Percentiles rank a stretch among this genome's conserved stretches.
phyloP scores from a whole-genome alignment of 495 filamentous ascomycete species.

The Daldinia decipiens region DNA sequence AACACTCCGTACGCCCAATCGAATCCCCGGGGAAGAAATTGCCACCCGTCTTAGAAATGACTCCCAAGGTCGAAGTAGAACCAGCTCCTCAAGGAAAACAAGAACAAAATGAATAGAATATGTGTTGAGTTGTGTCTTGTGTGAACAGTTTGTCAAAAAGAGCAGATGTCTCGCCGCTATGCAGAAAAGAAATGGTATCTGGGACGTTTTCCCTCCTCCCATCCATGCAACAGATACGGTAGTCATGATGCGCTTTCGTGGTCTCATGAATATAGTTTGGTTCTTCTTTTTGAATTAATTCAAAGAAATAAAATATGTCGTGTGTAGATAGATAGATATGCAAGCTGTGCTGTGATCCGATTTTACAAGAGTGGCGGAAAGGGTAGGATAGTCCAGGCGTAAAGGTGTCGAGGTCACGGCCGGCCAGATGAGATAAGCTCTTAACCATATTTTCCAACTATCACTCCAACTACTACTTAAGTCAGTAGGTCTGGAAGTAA shows the following conservation, averaged over 20 bases:
- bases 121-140: conserved; percentile 11
- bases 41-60: conserved; percentile 42
- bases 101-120: conserved; percentile 14
- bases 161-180: conserved; percentile 45
- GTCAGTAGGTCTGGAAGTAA: conserved; percentile 29
- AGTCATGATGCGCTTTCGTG: conserved; percentile 40
- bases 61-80: conserved; percentile 41
- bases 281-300: conserved; percentile 38
- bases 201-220: conserved; percentile 40
- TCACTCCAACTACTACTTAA: background rate
- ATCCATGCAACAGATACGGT: conserved; percentile 42
- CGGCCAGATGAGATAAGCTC: conserved; percentile 9
- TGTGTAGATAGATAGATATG: conserved; percentile 18
- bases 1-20: conserved; percentile 40
- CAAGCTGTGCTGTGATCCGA: conserved; percentile 38
- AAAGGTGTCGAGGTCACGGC: conserved; percentile 39
- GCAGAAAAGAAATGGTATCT: conserved; percentile 46
- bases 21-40: conserved; percentile 12
- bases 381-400: conserved; percentile 11
- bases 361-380: conserved; percentile 38
- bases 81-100: conserved; percentile 25
- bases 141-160: conserved; percentile 11
- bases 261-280: conserved; percentile 39
- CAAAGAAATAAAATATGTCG: conserved; percentile 15
- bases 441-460: conserved; percentile 7